Conservation (phyloP, 257 asterid genomes). For the Cruciata laevipes region DNA sequence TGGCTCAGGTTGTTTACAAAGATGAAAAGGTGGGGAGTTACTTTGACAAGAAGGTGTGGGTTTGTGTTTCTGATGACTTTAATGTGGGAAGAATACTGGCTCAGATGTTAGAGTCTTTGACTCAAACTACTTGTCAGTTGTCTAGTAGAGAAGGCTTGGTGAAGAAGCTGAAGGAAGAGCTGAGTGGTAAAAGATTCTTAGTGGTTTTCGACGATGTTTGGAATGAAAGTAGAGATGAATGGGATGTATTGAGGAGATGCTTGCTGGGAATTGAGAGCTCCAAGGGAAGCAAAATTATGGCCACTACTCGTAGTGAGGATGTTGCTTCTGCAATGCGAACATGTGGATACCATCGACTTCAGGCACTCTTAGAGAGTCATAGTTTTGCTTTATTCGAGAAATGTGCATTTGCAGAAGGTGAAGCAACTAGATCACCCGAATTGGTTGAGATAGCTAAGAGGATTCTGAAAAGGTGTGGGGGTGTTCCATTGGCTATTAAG, state of each 20-base stretch:
- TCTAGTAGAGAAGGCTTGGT: constrained; percentile 14
- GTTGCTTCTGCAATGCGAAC: constrained; percentile 12
- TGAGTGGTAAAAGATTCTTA: constrained; percentile 11
- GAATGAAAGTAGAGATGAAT: constrained; percentile 7
- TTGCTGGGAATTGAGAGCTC: constrained; percentile 14
- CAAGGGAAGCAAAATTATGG: constrained; percentile 19
- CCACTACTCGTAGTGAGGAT: constrained; percentile 14
- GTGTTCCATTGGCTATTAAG: constrained; percentile 30
- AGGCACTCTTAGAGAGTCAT: constrained; percentile 12
- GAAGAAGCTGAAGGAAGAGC: neutral
- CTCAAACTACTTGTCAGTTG: neutral
- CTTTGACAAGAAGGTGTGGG: constrained; percentile 18
- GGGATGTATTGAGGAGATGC: constrained; percentile 7
- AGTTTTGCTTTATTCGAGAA: constrained; percentile 22
- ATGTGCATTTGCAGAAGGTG: constrained; percentile 16
- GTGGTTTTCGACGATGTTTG: constrained; percentile 26
- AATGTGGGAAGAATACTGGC: neutral
- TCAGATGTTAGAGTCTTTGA: constrained; percentile 14
- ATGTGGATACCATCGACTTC: neutral
- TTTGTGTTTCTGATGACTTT: constrained; percentile 18
- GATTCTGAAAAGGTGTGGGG: constrained; percentile 25
- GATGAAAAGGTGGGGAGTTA: neutral
- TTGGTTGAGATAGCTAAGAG: constrained; percentile 13
- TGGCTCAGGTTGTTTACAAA: constrained; percentile 14
- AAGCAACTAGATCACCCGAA: neutral